Evolutionary conservation across 78 protist genomes (phyloP).

Genomic region (Polysphondylium violaceum): DNA sequence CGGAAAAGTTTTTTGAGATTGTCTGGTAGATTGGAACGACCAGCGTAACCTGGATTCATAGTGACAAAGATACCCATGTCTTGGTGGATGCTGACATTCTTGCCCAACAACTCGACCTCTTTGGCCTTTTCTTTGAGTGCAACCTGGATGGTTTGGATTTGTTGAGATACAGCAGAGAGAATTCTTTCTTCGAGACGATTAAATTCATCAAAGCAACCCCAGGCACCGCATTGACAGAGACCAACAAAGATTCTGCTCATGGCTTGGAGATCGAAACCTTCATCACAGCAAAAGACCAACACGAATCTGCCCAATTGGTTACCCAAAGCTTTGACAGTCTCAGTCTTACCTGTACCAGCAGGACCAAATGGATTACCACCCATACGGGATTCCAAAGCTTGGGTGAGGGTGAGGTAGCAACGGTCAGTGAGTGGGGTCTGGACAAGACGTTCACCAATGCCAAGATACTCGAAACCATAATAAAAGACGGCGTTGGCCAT

Average conservation of each 20-base stretch:
- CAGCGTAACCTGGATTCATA: constrained; percentile 99
- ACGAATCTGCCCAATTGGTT: constrained; percentile 93
- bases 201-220: constrained; percentile 99
- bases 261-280: constrained; percentile 96
- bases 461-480: constrained; percentile 98
- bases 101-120: constrained; percentile 83
- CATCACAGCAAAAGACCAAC: constrained; percentile 99
- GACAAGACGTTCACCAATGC: constrained; percentile 97
- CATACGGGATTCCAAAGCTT: constrained; percentile 93
- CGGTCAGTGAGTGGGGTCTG: constrained; percentile 96
- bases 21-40: constrained; percentile 99
- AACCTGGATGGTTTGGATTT: constrained; percentile 97
- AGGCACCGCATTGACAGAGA: constrained; percentile 98
- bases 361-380: constrained; percentile 99
- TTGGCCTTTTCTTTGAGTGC: constrained; percentile 83
- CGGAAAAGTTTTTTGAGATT: constrained; percentile 98
- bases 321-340: constrained; percentile 97
- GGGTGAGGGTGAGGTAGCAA: constrained; percentile 93
- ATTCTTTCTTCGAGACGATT: constrained; percentile 99
- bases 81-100: constrained; percentile 71
- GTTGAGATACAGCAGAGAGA: constrained; percentile 99
- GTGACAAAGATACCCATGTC: constrained; percentile 98
- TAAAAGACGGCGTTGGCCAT: constrained; percentile 93
- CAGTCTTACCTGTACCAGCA: constrained; percentile 99
- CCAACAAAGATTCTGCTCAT: constrained; percentile 99